Percentiles rank a stretch among this genome's conserved stretches.
Evolutionary conservation across 495 filamentous ascomycete species (phyloP).

Genomic region (Pseudevernia furfuracea): DNA sequence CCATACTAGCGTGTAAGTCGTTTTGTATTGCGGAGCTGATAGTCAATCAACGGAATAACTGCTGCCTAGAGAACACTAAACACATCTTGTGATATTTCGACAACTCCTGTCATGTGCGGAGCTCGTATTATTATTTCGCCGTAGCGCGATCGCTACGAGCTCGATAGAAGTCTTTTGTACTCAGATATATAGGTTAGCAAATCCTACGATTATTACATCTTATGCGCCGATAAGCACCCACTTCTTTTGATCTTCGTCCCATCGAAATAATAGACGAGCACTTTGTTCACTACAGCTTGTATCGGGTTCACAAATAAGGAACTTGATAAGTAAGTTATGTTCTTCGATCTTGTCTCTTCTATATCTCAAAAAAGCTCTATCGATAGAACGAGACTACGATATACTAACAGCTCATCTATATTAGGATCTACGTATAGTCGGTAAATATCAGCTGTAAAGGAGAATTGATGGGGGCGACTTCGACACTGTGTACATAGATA

Average conservation of each 20-base stretch:
- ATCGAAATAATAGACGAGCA: constrained; percentile 1
- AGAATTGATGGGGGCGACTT: neutral
- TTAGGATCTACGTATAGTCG: neutral
- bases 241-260: too few species aligned
- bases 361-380: neutral
- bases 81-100: constrained; percentile 1
- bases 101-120: too few species aligned
- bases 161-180: too few species aligned
- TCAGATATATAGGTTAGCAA: too few species aligned
- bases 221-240: too few species aligned
- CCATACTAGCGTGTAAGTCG: constrained; percentile 5
- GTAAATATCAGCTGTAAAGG: neutral
- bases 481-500: neutral
- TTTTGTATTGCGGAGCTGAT: constrained; percentile 12
- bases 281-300: neutral
- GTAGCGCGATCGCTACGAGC: too few species aligned
- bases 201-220: too few species aligned
- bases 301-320: neutral
- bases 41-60: constrained; percentile 14
- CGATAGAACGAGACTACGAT: neutral
- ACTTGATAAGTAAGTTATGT: neutral
- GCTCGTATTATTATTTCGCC: too few species aligned
- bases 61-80: constrained; percentile 14
- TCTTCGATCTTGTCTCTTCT: neutral
- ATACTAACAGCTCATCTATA: neutral